Base-by-base conservation (phyloP, 1,139 yeast genomes). In the Hansenula sp. region DNA sequence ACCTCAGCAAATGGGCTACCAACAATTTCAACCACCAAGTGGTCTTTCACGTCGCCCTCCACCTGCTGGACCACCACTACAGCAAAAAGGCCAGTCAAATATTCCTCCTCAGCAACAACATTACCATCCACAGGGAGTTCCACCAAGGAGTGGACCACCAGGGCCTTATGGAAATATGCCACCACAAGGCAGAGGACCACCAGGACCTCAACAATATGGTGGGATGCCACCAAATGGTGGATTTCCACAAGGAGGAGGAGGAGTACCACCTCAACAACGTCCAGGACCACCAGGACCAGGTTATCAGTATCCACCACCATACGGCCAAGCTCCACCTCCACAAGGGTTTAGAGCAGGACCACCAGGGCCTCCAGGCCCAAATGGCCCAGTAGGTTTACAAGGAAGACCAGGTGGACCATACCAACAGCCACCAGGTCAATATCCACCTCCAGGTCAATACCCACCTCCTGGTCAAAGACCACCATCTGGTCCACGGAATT, bases 391-490 rank as follows among this genome's bases (percentile, higher is more conserved):
- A 16, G 4, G 11, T 14, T 7, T 6, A 6, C 26, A 24, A 24
- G 24, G n/a, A 9, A 3, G 11, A 28, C 30, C 30, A 28, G 13
- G 26, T 10, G 26, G 9, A 9, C 26, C 26, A 24, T 7, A 6
- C 9, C 9, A 9, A 7, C 9, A 6, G 6, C 24, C 24, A 21
- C 6, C 9, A 21, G 9, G 9, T 21, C 9, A 9, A 21, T 24
- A 24, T 14, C 34, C 36, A 22, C 33, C 39, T 4, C 29, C 25
- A 21, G 38, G 41, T n/a, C 10, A 21, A 17, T 33, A 34, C 9
- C 39, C 37, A 25, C 45, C 34, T 18, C 38, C 26, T 26, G 18
- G 29, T 14, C 29, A 7, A 27, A 7, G 19, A 27, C 29, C 20
- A 4, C 29, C 14, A 16, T 27, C 13, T 18, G 10, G 11, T 9